Evolutionary conservation across 2,329 filamentous ascomycete species (phyloP).

Genomic region (Fusarium fujikuroi): DNA sequence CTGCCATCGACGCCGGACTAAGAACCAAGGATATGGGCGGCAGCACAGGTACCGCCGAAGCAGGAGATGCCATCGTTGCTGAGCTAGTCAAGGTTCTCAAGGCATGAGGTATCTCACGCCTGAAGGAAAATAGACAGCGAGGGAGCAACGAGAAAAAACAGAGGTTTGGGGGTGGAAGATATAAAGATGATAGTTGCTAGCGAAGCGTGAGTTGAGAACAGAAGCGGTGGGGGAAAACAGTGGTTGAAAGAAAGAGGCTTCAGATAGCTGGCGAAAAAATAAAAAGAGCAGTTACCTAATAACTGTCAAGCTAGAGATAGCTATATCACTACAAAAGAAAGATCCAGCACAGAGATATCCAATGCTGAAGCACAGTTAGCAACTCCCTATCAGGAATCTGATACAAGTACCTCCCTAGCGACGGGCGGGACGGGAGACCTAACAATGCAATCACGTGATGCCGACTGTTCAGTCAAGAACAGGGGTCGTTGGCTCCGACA

Average conservation of each 20-base stretch:
- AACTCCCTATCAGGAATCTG: not conserved
- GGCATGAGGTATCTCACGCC: constrained; percentile 8
- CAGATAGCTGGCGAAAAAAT: not conserved
- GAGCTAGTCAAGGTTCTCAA: constrained; percentile 32
- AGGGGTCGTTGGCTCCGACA: not conserved
- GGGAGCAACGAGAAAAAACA: no score
- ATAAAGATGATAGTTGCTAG: not conserved
- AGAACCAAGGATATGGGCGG: constrained; percentile 87
- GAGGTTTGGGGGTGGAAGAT: not conserved
- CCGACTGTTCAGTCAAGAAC: not conserved
- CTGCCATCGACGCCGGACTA: constrained; percentile 79
- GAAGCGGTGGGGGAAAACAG: not conserved
- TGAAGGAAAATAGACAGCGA: not conserved
- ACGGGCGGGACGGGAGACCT: not conserved
- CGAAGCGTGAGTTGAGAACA: not conserved
- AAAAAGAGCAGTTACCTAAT: not conserved
- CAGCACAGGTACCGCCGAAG: constrained; percentile 74
- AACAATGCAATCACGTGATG: not conserved
- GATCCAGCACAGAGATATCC: not conserved
- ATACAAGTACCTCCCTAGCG: not conserved
- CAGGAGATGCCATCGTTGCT: constrained; percentile 77
- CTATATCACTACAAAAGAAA: not conserved
- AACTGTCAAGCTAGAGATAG: not conserved
- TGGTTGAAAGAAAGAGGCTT: not conserved
- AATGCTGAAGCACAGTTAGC: not conserved